Evolutionary conservation across 768 basidiomycete species (phyloP), one percentile per base, ranked within the genome.

Genomic region (Trametes maxima): DNA sequence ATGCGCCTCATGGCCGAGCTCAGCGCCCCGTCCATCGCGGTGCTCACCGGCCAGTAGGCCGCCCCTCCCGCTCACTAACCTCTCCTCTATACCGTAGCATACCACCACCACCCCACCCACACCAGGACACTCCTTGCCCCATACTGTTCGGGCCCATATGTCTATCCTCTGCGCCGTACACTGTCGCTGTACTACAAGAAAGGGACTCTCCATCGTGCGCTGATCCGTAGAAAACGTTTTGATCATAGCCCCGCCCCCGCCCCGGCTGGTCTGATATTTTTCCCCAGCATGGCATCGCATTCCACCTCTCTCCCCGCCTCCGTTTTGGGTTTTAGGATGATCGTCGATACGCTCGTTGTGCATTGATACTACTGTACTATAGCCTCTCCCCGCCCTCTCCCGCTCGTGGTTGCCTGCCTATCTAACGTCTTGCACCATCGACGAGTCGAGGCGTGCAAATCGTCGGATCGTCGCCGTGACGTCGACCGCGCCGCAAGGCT

Each of bases 1-100:
- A 85, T 90, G 82, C 81, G 86, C 72, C 82, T 89, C 77, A 85
- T 85, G 65, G 78, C 79, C n/a, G 69, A 65, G 59, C 28, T 59
- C 51, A 58, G 58, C 59, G 58, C 64, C 25, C 53, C 64, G 17
- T 37, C 64, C 14, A 59, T 68, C 48, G 67, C 64, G 24, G 66
- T 73, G 65, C 62, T 64, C 53, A 55, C 22, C 25, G 57, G 28
- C 11, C 55, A 51, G 50, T 62, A 47, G 45, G 21, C 16, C 16
- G 35, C 47, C 28, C 62, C 33, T 22, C 28, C 47, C 54, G 50
- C 24, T n/a, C 45, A 43, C 33, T 48, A 19, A 46, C 59, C 47
- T 55, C 52, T 53, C 45, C 55, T 39, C 52, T n/a, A 47, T 53
- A 28, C 42, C n/a, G 13, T 21, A 49, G 19, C 35, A 39, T 33